phyloP scores from a whole-genome alignment of 2,329 filamentous ascomycete species.

The Aspergillus felis region DNA sequence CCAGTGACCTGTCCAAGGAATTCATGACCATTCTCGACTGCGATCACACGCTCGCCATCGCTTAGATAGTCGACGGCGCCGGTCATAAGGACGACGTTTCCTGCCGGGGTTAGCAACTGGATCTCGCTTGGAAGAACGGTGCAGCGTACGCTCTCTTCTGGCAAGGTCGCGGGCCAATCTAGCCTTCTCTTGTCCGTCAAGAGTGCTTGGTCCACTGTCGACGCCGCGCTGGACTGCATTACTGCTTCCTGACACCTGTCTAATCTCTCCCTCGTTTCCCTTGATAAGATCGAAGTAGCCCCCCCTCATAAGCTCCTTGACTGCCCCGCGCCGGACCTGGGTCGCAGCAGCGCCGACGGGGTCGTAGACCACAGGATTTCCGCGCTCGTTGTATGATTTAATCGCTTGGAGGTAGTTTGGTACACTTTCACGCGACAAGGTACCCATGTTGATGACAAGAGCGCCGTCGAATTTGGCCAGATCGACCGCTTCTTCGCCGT shows the following conservation, averaged over 20 bases:
- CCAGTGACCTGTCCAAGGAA: constrained; percentile 45
- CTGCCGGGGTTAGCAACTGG: constrained; percentile 14
- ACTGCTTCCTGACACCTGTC: constrained; percentile 61
- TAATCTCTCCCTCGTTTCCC: constrained; percentile 87
- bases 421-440: constrained; percentile 71
- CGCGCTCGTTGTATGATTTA: constrained; percentile 72
- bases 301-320: constrained; percentile 64
- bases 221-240: constrained; percentile 72
- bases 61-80: constrained; percentile 73
- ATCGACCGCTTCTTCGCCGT: constrained; percentile 75
- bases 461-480: constrained; percentile 72
- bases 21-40: constrained; percentile 72
- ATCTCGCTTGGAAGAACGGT: not conserved
- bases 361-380: constrained; percentile 76
- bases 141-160: constrained; percentile 50
- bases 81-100: constrained; percentile 74
- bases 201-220: constrained; percentile 63
- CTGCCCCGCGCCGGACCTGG: constrained; percentile 64
- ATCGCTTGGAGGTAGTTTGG: constrained; percentile 70
- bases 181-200: constrained; percentile 54
- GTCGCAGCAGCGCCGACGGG: constrained; percentile 90
- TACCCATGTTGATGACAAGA: constrained; percentile 93
- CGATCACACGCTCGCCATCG: constrained; percentile 65
- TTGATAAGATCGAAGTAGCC: constrained; percentile 89
- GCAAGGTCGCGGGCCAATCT: constrained; percentile 65